phyloP scores from a whole-genome alignment of 768 basidiomycete genomes.

The Pleurotus pulmonarius region DNA sequence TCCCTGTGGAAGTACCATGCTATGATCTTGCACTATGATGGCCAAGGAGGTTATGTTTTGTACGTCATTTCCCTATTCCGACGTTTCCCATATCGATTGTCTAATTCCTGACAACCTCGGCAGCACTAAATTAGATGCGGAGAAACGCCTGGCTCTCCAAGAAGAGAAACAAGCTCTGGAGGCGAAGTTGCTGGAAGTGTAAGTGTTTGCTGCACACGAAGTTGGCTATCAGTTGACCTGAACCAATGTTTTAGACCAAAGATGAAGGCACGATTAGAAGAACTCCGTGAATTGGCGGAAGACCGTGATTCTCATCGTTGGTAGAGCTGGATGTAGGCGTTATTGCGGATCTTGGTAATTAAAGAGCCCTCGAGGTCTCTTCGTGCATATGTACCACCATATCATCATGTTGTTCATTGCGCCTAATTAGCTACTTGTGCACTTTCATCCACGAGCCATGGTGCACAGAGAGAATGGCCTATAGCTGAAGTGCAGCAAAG shows the following conservation, averaged over 20 bases:
- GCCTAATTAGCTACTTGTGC: not conserved
- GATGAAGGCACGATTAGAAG: constrained; percentile 70
- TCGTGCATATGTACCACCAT: not conserved
- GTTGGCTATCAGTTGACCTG: not conserved
- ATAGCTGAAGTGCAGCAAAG: not conserved
- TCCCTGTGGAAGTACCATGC: constrained; percentile 92
- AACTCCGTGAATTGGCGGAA: constrained; percentile 42
- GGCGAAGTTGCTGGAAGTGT: constrained; percentile 83
- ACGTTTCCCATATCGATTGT: not conserved
- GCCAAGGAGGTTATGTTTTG: constrained; percentile 95
- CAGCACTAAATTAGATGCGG: constrained; percentile 87
- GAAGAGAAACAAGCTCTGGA: constrained; percentile 93
- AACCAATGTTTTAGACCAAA: constrained; percentile 56
- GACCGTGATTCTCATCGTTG: constrained; percentile 6
- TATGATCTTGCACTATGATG: constrained; percentile 88
- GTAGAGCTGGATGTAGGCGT: not conserved
- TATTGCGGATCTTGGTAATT: not conserved
- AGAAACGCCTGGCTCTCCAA: constrained; percentile 84
- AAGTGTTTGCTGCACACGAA: constrained; percentile 27
- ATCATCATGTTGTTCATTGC: not conserved
- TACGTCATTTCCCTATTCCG: constrained; percentile 33
- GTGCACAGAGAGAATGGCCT: not conserved
- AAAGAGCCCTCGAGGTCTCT: not conserved
- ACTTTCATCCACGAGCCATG: not conserved
- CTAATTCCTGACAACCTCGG: constrained; percentile 4